Evolutionary conservation across 1,139 yeast genomes (phyloP).

Genomic region (Suhomyces bokatorum): DNA sequence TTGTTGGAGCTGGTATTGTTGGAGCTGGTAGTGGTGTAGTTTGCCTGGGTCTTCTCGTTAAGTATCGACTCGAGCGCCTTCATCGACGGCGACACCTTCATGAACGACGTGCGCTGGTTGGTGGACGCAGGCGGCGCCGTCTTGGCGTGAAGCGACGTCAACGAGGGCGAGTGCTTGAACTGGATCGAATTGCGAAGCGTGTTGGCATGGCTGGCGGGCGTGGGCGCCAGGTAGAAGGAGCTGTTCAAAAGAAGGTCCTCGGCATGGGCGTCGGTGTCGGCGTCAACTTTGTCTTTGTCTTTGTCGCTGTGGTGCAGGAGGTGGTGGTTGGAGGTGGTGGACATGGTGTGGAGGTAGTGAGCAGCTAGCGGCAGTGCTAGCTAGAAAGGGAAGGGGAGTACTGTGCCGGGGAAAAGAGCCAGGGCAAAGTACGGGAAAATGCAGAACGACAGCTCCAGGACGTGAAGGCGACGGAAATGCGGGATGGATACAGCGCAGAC

Average conservation of each 20-base stretch:
- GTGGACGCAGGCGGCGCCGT: slow-evolving; percentile 1
- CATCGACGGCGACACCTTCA: slow-evolving; percentile 55
- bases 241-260: slow-evolving; percentile 16
- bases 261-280: slow-evolving; percentile 5
- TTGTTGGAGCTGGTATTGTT: no score
- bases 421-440: no score
- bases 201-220: slow-evolving; percentile 41
- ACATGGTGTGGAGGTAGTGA: slow-evolving; percentile 6
- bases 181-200: slow-evolving; percentile 50
- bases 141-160: slow-evolving; percentile 23
- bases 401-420: neutral
- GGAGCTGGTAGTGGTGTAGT: neutral
- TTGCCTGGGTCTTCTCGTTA: slow-evolving; percentile 26
- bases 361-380: slow-evolving; percentile 1
- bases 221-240: slow-evolving; percentile 33
- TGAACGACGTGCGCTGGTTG: slow-evolving; percentile 39
- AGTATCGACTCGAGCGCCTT: slow-evolving; percentile 53
- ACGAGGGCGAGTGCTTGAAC: slow-evolving; percentile 45
- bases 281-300: neutral
- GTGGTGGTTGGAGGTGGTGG: neutral
- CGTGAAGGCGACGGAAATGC: no score
- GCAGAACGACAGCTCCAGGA: no score
- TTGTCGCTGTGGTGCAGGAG: no score
- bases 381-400: neutral
- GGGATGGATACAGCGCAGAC: no score